Base-by-base conservation (phyloP, 495 filamentous ascomycete genomes). In the Glarea lozoyensis region DNA sequence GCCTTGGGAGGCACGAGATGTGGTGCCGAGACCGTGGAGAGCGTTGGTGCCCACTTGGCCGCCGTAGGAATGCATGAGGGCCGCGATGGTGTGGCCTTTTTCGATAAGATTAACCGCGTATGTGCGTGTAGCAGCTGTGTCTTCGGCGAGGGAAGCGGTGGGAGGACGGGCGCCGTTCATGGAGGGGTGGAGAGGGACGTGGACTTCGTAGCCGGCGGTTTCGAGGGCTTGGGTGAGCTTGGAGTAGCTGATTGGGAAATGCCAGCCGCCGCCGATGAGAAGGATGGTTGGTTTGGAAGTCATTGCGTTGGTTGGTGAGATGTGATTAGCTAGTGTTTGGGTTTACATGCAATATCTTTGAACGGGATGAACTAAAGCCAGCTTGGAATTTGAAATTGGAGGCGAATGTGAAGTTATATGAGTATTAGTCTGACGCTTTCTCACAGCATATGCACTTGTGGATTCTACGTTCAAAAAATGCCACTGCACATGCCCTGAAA, bases 11-110 rank as follows among this genome's bases (percentile, higher is more conserved):
- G 40, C 5, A 7, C 55, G 50, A 2, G 23, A 29, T 13, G 45
- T 16, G 10, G 41, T 4, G 2, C 53, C 42, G 0, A 66, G 49
- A 1, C 53, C 59, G 32, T 56, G 19, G 0, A 62, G 27, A 1
- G 58, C 53, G 29, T 60, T 58, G 22, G 54, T 56, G 16, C 61
- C 63, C 16, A 64, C 56, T 19, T 55, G 49, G 1, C 54, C 57
- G 20, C 63, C 57, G 44, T 65, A 58, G 0, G 59, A 62, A 30
- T 65, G 63, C 56, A 65, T 55, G 10, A 66, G 20, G 9, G 49
- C 52, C 20, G 59, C 34, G 3, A 63, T 44, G 10, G 23, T 50
- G 2, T 42, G 42, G 7, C 60, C 60, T 1, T 35, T 49, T 15
- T 46, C 21, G 1, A 57, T 37, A 16, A 64, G 56, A n/a, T 39